Percentiles rank a stretch among this genome's conserved stretches.
These are phyloP conservation scores for Tricholoma furcatifolium DNA, from an alignment of 768 basidiomycete genomes.

Conservation along the genomic window DNA sequence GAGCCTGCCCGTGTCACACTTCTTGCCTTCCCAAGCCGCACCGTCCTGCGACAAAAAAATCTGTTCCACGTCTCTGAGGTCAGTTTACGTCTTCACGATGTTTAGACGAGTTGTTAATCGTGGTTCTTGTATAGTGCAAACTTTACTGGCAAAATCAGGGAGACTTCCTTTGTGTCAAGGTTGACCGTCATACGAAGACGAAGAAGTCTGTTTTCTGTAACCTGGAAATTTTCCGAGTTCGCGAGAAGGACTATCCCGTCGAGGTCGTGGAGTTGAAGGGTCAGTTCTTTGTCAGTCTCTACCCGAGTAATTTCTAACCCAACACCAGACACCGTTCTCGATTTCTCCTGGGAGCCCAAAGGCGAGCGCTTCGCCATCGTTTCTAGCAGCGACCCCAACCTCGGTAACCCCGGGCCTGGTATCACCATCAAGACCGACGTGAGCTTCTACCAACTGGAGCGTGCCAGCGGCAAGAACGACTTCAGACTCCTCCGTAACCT, in stretches of 20 bases:
- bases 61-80: constrained; percentile 98
- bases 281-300: constrained; percentile 23
- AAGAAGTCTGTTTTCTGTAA: constrained; percentile 99
- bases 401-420: constrained; percentile 86
- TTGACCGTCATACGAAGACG: constrained; percentile 97
- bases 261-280: constrained; percentile 98
- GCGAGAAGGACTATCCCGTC: constrained; percentile 97
- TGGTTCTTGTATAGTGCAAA: constrained; percentile 68
- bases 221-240: constrained; percentile 94
- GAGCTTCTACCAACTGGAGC: constrained; percentile 94
- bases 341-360: constrained; percentile 99
- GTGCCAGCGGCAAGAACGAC: constrained; percentile 84
- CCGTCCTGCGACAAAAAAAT: constrained; percentile 89
- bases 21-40: constrained; percentile 82
- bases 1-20: constrained; percentile 97
- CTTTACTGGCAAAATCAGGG: constrained; percentile 98
- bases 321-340: constrained; percentile 79
- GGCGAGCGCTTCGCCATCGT: constrained; percentile 96
- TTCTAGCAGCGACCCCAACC: constrained; percentile 90
- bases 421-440: constrained; percentile 96
- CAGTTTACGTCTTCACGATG: constrained; percentile 25
- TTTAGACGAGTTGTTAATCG: constrained; percentile 3
- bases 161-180: constrained; percentile 98
- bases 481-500: constrained; percentile 87
- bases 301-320: neutral